Evolutionary conservation across 805 yeast species (phyloP).

Genomic region (Vanderwaltozyma tropicalis): DNA sequence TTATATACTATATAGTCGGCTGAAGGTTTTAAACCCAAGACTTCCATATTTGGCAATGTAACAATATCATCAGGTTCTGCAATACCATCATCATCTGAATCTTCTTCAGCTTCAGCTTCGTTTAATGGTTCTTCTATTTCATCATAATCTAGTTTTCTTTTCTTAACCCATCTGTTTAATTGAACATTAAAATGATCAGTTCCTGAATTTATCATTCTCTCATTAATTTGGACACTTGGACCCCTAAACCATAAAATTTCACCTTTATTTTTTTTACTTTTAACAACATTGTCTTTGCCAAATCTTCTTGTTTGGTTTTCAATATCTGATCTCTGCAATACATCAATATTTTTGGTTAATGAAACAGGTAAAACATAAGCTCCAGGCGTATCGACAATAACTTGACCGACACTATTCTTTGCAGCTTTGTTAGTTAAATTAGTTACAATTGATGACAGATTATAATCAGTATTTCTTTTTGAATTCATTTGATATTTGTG

Average conservation of each 20-base stretch:
- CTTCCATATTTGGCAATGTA: conserved; percentile 16
- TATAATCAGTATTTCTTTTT: conserved; percentile 13
- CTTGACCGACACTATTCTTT: conserved; percentile 12
- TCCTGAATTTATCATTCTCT: conserved; percentile 29
- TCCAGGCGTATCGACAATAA: conserved; percentile 21
- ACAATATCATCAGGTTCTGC: conserved; percentile 15
- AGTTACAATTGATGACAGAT: conserved; percentile 14
- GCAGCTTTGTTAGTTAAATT: conserved; percentile 21
- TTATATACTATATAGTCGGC: conserved; percentile 65
- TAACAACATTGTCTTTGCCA: conserved; percentile 16
- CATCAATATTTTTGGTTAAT: conserved; percentile 25
- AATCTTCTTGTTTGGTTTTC: conserved; percentile 15
- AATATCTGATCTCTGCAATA: conserved; percentile 28
- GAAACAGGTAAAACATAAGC: conserved; percentile 20
- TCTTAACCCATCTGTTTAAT: conserved; percentile 19
- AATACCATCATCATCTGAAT: conserved; percentile 11
- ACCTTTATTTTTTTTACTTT: conserved; percentile 18
- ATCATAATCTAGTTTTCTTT: conserved; percentile 17
- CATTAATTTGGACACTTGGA: conserved; percentile 44
- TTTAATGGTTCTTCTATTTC: conserved; percentile 17
- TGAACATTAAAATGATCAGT: conserved; percentile 6
- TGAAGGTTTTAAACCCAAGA: conserved; percentile 43
- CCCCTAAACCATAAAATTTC: conserved; percentile 59
- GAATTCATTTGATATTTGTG: conserved; percentile 7
- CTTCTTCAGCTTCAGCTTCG: conserved; percentile 3